Conservation (phyloP, 352 stramenopile species). For the Phytophthora melonis region DNA sequence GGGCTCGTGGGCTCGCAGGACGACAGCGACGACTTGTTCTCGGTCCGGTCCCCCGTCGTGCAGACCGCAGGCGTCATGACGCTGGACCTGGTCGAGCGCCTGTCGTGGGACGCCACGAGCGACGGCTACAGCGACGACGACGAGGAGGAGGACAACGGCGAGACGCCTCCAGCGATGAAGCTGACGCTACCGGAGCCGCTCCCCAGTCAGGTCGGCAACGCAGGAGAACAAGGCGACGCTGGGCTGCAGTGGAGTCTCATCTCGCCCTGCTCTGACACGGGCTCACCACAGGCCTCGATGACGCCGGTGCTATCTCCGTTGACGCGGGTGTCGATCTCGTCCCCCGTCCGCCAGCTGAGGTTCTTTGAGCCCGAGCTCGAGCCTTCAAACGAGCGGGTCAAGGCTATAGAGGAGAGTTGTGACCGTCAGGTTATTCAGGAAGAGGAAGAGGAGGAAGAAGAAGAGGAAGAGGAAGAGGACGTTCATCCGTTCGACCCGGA, state of each 20-base stretch:
- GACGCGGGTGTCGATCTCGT: slow-evolving; percentile 31
- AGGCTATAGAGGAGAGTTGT: background rate
- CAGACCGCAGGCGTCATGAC: background rate
- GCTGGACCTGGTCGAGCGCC: slow-evolving; percentile 29
- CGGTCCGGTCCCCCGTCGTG: slow-evolving; percentile 13
- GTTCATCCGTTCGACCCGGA: slow-evolving; percentile 23
- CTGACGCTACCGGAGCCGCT: slow-evolving; percentile 19
- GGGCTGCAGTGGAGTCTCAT: slow-evolving; percentile 56
- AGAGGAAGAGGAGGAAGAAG: slow-evolving; percentile 19
- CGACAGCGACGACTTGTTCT: slow-evolving; percentile 26
- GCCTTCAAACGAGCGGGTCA: slow-evolving; percentile 7
- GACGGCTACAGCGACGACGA: slow-evolving; percentile 25
- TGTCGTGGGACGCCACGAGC: slow-evolving; percentile 40
- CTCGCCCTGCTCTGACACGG: slow-evolving; percentile 57
- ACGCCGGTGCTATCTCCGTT: slow-evolving; percentile 25
- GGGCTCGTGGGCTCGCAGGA: slow-evolving; percentile 19
- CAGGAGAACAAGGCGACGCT: background rate
- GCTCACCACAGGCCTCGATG: slow-evolving; percentile 17
- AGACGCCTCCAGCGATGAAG: background rate
- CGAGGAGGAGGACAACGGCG: background rate
- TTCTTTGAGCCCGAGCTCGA: slow-evolving; percentile 41
- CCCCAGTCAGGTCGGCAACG: slow-evolving; percentile 15
- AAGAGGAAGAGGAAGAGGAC: slow-evolving; percentile 21
- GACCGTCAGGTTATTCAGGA: slow-evolving; percentile 4
- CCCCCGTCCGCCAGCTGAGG: slow-evolving; percentile 20